Percentiles rank a stretch among this genome's conserved stretches.
Evolutionary conservation across 2,329 filamentous ascomycete species (phyloP).

Genomic region (Colletotrichum ledebouriae): DNA sequence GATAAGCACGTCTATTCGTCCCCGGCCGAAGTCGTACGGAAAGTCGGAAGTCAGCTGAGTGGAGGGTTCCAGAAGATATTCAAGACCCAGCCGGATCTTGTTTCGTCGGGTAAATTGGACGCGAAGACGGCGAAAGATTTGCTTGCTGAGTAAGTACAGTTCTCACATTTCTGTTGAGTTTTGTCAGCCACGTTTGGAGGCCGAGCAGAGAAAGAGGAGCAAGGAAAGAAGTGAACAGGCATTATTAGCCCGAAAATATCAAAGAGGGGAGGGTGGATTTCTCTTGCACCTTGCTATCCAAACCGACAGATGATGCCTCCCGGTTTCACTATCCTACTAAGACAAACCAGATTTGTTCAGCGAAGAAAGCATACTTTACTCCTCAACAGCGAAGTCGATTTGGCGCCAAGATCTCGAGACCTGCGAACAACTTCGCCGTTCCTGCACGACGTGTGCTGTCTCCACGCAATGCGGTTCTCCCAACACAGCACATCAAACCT

Average conservation of each 20-base stretch:
- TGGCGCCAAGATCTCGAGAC: slow-evolving; percentile 41
- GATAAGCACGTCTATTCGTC: slow-evolving; percentile 37
- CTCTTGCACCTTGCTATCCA: too few species aligned
- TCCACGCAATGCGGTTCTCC: slow-evolving; percentile 49
- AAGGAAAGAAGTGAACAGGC: too few species aligned
- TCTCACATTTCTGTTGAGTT: background rate
- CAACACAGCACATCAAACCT: slow-evolving; percentile 42
- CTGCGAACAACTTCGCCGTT: slow-evolving; percentile 54
- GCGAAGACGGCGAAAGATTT: slow-evolving; percentile 31
- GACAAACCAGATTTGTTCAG: slow-evolving; percentile 25
- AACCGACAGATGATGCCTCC: background rate
- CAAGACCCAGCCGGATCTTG: slow-evolving; percentile 33
- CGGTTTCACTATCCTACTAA: background rate
- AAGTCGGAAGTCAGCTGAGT: slow-evolving; percentile 38
- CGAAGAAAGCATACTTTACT: slow-evolving; percentile 34
- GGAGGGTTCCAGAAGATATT: slow-evolving; percentile 35
- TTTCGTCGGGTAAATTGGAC: slow-evolving; percentile 32
- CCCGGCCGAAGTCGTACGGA: slow-evolving; percentile 37
- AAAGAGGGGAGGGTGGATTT: too few species aligned
- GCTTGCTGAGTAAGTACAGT: slow-evolving; percentile 29
- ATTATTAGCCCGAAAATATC: too few species aligned
- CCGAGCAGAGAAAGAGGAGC: background rate
- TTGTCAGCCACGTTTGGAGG: background rate
- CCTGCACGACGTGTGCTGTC: slow-evolving; percentile 55
- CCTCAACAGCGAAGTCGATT: slow-evolving; percentile 35